phyloP scores from a whole-genome alignment of 1,284 basidiomycete species.

The Anthracocystis walkeri region DNA sequence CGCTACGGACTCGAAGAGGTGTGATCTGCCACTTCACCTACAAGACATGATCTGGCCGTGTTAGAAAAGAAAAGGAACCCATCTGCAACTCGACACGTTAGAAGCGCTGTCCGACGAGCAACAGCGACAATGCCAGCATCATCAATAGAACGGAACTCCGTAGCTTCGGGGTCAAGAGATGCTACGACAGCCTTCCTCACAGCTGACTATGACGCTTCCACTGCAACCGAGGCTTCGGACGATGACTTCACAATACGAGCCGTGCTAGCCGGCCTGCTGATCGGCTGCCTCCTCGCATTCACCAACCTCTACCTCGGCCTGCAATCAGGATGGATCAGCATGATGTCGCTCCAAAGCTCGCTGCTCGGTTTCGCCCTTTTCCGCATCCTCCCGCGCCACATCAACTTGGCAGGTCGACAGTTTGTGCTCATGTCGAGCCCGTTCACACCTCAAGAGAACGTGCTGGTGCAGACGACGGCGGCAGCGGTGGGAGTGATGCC shows the following conservation, averaged over 20 bases:
- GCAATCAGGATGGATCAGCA: conserved; percentile 81
- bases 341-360: conserved; percentile 95
- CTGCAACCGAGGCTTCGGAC: background rate
- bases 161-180: conserved; percentile 7
- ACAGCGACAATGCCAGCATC: conserved; percentile 14
- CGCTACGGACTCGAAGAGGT: no score
- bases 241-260: conserved; percentile 69
- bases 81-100: no score
- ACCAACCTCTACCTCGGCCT: conserved; percentile 82
- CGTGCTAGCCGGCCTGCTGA: conserved; percentile 75
- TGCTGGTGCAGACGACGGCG: conserved; percentile 90
- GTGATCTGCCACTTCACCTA: no score
- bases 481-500: conserved; percentile 84
- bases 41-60: background rate
- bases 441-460: conserved; percentile 87
- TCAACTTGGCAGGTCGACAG: conserved; percentile 33
- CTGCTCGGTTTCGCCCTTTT: conserved; percentile 91
- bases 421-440: conserved; percentile 70
- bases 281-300: conserved; percentile 81
- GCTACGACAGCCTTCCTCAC: background rate
- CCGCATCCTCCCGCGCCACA: conserved; percentile 72
- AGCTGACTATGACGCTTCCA: background rate
- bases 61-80: background rate
- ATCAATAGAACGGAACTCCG: background rate
- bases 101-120: background rate